A percentile compares a stretch with the other conserved stretches of the same genome.
Conservation (phyloP, 352 stramenopile genomes). For the Discostella stelligera region DNA sequence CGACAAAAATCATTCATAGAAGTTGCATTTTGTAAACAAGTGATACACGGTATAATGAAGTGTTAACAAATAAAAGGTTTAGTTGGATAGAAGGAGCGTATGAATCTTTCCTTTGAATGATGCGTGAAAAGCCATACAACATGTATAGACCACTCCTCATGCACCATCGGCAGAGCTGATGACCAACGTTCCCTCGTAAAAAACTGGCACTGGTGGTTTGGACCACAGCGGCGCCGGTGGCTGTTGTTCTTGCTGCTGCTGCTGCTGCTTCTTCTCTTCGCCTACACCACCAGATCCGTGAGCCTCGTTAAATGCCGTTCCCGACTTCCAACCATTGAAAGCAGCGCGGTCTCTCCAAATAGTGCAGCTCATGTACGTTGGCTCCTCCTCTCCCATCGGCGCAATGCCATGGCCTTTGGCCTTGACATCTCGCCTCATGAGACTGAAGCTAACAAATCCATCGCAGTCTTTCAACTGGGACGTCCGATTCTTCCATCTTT, state of each 20-base stretch:
- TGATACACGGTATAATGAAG: not conserved
- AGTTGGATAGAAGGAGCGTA: not conserved
- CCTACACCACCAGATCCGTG: conserved; percentile 47
- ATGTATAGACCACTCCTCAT: conserved; percentile 27
- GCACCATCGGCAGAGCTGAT: conserved; percentile 65
- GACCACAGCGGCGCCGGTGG: conserved; percentile 58
- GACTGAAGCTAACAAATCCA: conserved; percentile 75
- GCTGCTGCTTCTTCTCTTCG: conserved; percentile 12
- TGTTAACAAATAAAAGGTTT: not conserved
- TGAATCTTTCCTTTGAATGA: not conserved
- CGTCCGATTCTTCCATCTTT: conserved; percentile 66
- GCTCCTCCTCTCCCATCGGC: conserved; percentile 56
- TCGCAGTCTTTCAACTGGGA: conserved; percentile 65
- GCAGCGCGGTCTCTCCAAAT: conserved; percentile 70
- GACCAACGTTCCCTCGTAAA: conserved; percentile 80
- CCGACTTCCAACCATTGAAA: conserved; percentile 68
- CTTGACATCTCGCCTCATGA: conserved; percentile 72
- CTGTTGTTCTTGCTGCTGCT: not conserved
- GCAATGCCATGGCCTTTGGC: conserved; percentile 74
- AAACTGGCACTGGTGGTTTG: conserved; percentile 65
- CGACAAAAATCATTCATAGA: not conserved
- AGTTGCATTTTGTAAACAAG: not conserved
- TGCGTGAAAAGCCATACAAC: not conserved
- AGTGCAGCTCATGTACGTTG: conserved; percentile 72
- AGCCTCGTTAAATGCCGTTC: conserved; percentile 64